Evolutionary conservation across 306 rosid species (phyloP).

Genomic region (Cucurbita pepo): DNA sequence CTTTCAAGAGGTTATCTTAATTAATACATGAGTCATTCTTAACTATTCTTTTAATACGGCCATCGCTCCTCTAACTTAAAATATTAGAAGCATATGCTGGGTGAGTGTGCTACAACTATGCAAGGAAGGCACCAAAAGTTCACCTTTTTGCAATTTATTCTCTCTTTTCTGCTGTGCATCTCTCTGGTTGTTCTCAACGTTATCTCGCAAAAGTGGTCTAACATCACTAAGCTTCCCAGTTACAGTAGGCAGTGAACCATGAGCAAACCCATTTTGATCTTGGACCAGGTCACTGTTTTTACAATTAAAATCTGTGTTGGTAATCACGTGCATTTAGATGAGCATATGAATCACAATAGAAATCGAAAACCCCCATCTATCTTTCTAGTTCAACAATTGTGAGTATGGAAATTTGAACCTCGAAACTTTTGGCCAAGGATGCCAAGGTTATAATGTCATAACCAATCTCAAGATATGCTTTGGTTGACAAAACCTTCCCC

Average conservation of each 20-base stretch:
- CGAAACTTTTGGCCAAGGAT: neutral
- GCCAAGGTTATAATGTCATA: neutral
- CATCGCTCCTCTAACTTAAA: neutral
- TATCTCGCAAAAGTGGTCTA: slow-evolving; percentile 9
- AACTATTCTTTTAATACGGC: neutral
- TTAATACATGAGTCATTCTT: neutral
- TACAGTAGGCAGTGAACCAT: slow-evolving; percentile 4
- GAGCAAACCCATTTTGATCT: slow-evolving; percentile 23
- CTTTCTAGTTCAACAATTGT: neutral
- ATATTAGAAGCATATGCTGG: no score
- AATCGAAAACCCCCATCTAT: neutral
- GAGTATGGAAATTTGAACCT: neutral
- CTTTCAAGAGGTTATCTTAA: neutral
- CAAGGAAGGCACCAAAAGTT: neutral
- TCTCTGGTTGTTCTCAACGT: slow-evolving; percentile 5
- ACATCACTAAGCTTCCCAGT: slow-evolving; percentile 14
- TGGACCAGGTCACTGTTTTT: slow-evolving; percentile 15
- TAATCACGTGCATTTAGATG: neutral
- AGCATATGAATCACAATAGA: neutral
- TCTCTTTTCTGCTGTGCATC: slow-evolving; percentile 9
- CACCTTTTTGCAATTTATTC: slow-evolving; percentile 16
- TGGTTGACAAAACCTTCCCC: neutral
- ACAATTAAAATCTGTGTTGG: slow-evolving; percentile 2
- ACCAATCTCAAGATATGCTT: neutral
- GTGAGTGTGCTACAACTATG: no score